These are phyloP conservation scores for Garcia nutans DNA, from an alignment of 345 rosid species.

Conservation along the genomic window DNA sequence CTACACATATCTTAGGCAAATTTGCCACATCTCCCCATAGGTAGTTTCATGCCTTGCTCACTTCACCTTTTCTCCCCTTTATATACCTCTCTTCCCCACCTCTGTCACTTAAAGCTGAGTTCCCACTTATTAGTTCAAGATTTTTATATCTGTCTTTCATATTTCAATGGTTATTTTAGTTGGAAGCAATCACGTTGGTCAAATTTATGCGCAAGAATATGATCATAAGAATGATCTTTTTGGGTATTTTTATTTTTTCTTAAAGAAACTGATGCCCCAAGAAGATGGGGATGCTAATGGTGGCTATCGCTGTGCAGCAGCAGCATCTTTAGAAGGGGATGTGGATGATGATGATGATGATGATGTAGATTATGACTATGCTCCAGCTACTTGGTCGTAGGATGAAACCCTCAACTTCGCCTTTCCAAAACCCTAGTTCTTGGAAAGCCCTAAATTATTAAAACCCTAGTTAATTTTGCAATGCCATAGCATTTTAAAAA, in stretches of 20 bases:
- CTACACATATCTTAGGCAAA: background rate
- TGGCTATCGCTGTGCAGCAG: background rate
- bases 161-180: background rate
- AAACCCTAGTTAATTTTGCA: slow-evolving; percentile 8
- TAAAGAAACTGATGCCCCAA: background rate
- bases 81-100: background rate
- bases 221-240: background rate
- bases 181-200: background rate
- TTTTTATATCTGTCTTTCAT: no score
- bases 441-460: background rate
- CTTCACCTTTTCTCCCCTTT: background rate
- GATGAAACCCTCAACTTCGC: background rate
- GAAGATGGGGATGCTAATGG: slow-evolving; percentile 14
- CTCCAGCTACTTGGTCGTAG: slow-evolving; percentile 31
- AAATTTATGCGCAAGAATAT: background rate
- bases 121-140: background rate
- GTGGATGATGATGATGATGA: slow-evolving; percentile 27
- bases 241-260: background rate
- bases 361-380: slow-evolving; percentile 28
- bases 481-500: no score
- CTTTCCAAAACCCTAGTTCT: slow-evolving; percentile 8
- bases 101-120: background rate
- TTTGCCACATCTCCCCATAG: background rate
- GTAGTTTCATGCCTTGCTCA: background rate
- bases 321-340: slow-evolving; percentile 20